Evolutionary conservation across 108 stramenopile genomes (phyloP), one percentile per base, ranked within the genome.

Genomic region (Aurantiochytrium sp.): DNA sequence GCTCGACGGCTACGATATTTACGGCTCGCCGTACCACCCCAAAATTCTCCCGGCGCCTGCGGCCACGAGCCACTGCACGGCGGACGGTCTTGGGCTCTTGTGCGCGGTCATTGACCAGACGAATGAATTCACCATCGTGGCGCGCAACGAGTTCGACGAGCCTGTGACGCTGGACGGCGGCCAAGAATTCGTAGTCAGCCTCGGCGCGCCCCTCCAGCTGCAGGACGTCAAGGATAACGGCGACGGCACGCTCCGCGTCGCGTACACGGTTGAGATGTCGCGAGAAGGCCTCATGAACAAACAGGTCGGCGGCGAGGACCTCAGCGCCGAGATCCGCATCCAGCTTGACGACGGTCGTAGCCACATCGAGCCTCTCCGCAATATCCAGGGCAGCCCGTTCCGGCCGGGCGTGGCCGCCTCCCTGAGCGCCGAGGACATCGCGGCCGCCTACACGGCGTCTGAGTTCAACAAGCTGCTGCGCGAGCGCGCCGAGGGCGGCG

Each of bases 361-460:
- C 73, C 12, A 81, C n/a, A 41, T 81, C n/a, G 73, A 81, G 27
- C 39, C 45, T 6, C 45, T 41, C 12, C 73, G 73, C 10, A 17
- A 81, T 24, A 81, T 81, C 45, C 39, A 81, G 73, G 73, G 73
- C 15, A 48, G 42, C 42, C 73, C 73, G 21, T 81, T 81, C 39
- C 39, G 42, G 1, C 73, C 73, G 73, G 73, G 73, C 8, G 27
- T 81, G 10, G 73, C 73, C 15, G 73, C 73, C 19, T 81, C 73
- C 6, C 73, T 81, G 21, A 81, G 45, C 32, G 42, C 73, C 30
- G 73, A 81, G 30, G 73, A 81, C 45, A 41, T 81, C 2, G 73
- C 73, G n/a, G 73, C 73, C 73, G 73, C 73, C 39, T 81, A 81
- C 73, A 81, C 73, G 21, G 73, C 73, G 17, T 81, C 73, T 39